Base-by-base conservation (phyloP, 2,329 filamentous ascomycete species). In the Colletotrichum cordylinicola region DNA sequence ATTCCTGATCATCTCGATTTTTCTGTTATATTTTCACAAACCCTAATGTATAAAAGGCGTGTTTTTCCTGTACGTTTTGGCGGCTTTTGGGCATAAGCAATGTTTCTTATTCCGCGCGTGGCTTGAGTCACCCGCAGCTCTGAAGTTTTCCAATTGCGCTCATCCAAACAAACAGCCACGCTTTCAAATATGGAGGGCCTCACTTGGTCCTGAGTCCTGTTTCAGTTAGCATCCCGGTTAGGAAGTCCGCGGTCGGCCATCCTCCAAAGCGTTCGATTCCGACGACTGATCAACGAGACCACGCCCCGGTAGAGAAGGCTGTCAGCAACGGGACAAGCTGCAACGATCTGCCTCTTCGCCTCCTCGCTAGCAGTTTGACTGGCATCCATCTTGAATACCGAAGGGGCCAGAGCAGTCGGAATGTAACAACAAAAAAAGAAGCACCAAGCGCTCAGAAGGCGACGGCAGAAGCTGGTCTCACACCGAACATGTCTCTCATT, bases 71-170 rank as follows among this genome's bases (percentile, higher is more conserved):
- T 21, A 21, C 4, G n/a, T 21, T 52, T 52, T 52, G 43, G 43
- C 43, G n/a, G n/a, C n/a, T 21, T 52, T 52, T 15, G 62, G 37
- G 62, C 62, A 52, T 39, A 48, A 48, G 35, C 39, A 52, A 31
- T 56, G 27, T 67, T 72, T 72, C 55, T 67, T 75, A 72, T 68
- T 72, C 29, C 16, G 29, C 29, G 33, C 6, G 35, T 75, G 73
- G 70, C 73, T 73, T 73, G 33, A 58, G 64, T 75, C 65, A 69
- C 13, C 74, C 62, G 62, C 69, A 18, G 27, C 37, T 43, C 61
- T 58, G 62, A 48, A 12, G 69, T 35, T 67, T 75, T 58, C 55
- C 60, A 27, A 29, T 58, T 21, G 37, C 24, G 39, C 64, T 43
- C 43, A 35, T 37, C 35, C 35, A 55, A n/a, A 33, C 29, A 67